Base-by-base conservation (phyloP, 2,329 filamentous ascomycete species). In the Tolypocladium album region DNA sequence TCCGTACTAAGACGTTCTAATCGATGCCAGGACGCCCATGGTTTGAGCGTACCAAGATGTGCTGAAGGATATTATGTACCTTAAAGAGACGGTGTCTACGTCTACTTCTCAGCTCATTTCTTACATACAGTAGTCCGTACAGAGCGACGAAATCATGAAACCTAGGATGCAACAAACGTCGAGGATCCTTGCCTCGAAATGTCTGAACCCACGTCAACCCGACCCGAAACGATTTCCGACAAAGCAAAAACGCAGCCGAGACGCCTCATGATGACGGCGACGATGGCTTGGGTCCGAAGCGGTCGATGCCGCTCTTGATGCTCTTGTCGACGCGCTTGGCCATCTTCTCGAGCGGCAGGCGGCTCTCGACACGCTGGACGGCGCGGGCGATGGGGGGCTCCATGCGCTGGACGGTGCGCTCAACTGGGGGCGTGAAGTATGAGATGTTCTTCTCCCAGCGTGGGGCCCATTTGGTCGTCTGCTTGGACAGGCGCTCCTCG, bases 361-460 rank as follows among this genome's bases (percentile, higher is more conserved):
- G 75, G 61, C 75, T 67, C 59, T 81, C 78, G 50, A 82, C 71
- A 40, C 68, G 71, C 68, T 76, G 73, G 38, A 82, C 74, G 56
- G 76, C 75, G 61, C 71, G 73, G 58, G 76, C 70, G 58, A 81
- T 67, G 24, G 76, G 78, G 1, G 79, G 80, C 67, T 81, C 74
- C 58, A 82, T 74, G 58, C 78, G 75, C 64, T 79, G 78, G 47
- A 81, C 75, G 57, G 77, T 72, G 24, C 73, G 72, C 69, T 79
- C 75, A 36, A 77, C 75, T 20, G 78, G 77, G n/a, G 74, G 71
- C 11, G 74, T 72, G 68, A 84, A 79, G 73, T 79, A 80, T 63
- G 73, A 78, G 67, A 84, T 78, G 71, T 82, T 83, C 58, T 77
- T 75, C 71, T 85, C 82, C 82, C 82, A 85, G 60, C 80, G 78